These are phyloP conservation scores for Pseudopyricularia javanii DNA, from an alignment of 2,329 filamentous ascomycete genomes.

Conservation along the genomic window DNA sequence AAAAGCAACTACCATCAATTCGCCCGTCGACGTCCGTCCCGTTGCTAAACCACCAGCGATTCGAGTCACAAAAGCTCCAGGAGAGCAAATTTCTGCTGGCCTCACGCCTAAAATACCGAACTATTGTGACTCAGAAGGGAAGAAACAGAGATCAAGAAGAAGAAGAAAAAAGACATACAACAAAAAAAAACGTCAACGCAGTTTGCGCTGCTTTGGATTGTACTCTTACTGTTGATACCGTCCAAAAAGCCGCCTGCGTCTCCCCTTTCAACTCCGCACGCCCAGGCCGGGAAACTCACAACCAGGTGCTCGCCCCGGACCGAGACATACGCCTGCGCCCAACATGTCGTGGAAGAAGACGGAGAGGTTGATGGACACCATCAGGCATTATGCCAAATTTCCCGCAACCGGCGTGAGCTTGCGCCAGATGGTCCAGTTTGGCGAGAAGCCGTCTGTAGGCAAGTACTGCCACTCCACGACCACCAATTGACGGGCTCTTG, in stretches of 20 bases:
- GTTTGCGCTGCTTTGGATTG: neutral
- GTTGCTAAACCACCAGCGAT: neutral
- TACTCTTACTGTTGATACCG: neutral
- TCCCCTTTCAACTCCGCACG: neutral
- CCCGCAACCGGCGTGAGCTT: conserved; percentile 92
- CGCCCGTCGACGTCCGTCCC: neutral
- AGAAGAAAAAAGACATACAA: too few species aligned
- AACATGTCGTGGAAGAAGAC: conserved; percentile 90
- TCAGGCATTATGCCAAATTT: conserved; percentile 93
- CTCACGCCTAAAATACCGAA: too few species aligned
- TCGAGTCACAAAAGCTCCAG: neutral
- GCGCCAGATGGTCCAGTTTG: conserved; percentile 98
- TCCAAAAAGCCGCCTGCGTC: neutral
- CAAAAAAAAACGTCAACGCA: neutral
- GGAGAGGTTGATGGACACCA: conserved; percentile 87
- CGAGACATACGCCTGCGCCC: conserved; percentile 11
- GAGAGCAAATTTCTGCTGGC: neutral
- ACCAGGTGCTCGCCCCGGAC: neutral
- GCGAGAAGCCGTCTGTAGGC: conserved; percentile 86
- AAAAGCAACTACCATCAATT: neutral
- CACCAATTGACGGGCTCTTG: neutral
- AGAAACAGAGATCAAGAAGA: too few species aligned
- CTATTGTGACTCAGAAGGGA: too few species aligned
- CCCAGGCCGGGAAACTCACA: neutral
- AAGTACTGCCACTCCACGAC: conserved; percentile 17